These are phyloP conservation scores for thale cress (Arabidopsis thaliana) DNA, from an alignment of 345 rosid species.

Conservation along the genomic window DNA sequence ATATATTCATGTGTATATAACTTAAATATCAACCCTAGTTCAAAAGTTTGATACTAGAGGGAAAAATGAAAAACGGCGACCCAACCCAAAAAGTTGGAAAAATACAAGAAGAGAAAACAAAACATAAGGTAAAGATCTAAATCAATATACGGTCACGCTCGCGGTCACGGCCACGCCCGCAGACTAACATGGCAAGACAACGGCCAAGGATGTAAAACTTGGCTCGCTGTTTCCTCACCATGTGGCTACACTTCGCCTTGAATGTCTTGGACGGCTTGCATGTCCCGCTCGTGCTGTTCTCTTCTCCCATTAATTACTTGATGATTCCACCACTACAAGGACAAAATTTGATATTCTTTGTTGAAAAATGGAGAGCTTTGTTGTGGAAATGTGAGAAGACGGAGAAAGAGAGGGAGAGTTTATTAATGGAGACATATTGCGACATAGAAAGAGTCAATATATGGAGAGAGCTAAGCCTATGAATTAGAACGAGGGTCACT, in stretches of 20 bases:
- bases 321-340: conserved; percentile 21
- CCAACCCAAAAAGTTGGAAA: background rate
- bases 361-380: background rate
- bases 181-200: conserved; percentile 77
- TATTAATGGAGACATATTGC: no score
- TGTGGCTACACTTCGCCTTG: conserved; percentile 73
- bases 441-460: conserved; percentile 25
- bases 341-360: background rate
- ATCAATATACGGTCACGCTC: conserved; percentile 30
- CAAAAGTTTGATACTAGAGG: conserved; percentile 33
- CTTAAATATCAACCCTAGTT: conserved; percentile 31
- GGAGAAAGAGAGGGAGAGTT: conserved; percentile 32
- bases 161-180: conserved; percentile 60
- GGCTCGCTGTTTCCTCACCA: conserved; percentile 78
- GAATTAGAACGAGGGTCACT: conserved; percentile 30
- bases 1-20: conserved; percentile 27
- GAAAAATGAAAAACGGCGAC: conserved; percentile 11
- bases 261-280: conserved; percentile 64
- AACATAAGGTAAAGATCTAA: conserved; percentile 26
- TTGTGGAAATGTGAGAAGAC: conserved; percentile 29
- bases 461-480: conserved; percentile 35
- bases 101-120: conserved; percentile 1
- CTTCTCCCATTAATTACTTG: conserved; percentile 37
- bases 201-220: conserved; percentile 83
- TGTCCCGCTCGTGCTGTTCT: conserved; percentile 33